Conservation (phyloP, 75 land plant species). For the Pinus tabuliformis region DNA sequence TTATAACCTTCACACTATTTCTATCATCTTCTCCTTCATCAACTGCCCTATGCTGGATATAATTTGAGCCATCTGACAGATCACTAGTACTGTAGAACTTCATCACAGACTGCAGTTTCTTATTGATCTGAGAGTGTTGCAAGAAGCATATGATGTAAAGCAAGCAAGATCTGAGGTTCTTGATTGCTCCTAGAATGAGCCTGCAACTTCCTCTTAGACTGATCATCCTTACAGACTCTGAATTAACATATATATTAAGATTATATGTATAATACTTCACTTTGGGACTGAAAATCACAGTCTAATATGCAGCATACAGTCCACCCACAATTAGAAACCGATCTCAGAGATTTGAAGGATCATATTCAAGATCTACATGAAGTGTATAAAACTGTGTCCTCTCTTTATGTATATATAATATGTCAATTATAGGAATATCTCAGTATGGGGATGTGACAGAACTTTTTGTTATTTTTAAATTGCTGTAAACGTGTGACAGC, state of each 20-base stretch:
- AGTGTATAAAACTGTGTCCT: background rate
- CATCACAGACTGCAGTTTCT: no score
- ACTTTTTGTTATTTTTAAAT: background rate
- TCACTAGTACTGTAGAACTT: background rate
- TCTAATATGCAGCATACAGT: background rate
- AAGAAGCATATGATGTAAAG: background rate
- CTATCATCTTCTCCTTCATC: background rate
- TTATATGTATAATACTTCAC: background rate
- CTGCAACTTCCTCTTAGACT: background rate
- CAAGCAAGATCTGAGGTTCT: conserved; percentile 2
- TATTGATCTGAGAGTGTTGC: no score
- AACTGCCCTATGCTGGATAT: background rate
- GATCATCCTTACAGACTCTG: background rate
- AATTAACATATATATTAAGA: no score
- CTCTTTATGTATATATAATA: background rate
- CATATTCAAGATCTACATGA: no score
- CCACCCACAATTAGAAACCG: background rate
- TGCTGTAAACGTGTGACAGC: conserved; percentile 1
- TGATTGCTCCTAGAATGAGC: background rate
- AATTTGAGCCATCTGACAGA: background rate
- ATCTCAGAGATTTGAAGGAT: no score
- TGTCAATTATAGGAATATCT: no score
- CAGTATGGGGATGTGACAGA: no score
- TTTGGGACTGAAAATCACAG: background rate
- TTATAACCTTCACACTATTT: background rate